phyloP scores from a whole-genome alignment of 805 yeast species.

The Clavispora asparagi region DNA sequence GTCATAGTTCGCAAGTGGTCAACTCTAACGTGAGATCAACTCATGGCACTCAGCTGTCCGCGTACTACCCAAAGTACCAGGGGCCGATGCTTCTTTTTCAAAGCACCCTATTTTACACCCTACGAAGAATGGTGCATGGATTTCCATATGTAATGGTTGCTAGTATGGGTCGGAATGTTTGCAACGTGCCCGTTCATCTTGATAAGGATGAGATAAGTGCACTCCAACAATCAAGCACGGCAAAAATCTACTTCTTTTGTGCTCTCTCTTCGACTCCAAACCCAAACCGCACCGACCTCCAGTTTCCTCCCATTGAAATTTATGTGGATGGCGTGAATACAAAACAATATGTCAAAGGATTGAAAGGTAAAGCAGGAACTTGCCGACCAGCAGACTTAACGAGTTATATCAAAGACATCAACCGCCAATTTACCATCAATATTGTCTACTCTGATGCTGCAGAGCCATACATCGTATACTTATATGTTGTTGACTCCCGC shows the following conservation, averaged over 20 bases:
- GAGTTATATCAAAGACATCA: constrained; percentile 26
- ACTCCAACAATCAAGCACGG: constrained; percentile 17
- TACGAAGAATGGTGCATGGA: constrained; percentile 43
- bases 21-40: neutral
- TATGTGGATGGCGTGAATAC: constrained; percentile 54
- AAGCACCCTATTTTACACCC: constrained; percentile 51
- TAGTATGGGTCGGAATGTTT: constrained; percentile 42
- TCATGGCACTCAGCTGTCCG: neutral
- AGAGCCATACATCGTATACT: constrained; percentile 44
- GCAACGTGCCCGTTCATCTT: constrained; percentile 34
- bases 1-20: neutral
- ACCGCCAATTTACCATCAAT: constrained; percentile 33
- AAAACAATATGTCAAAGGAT: constrained; percentile 45
- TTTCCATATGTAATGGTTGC: constrained; percentile 44
- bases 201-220: constrained; percentile 36
- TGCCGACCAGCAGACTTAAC: constrained; percentile 81
- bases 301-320: constrained; percentile 75
- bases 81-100: constrained; percentile 45
- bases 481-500: constrained; percentile 51
- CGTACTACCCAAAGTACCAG: constrained; percentile 8
- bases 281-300: constrained; percentile 29
- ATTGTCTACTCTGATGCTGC: constrained; percentile 56
- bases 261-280: constrained; percentile 37
- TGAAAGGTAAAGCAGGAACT: constrained; percentile 73
- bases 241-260: constrained; percentile 48